Evolutionary conservation across 371 early-diverging fungal species (phyloP), one percentile per base, ranked within the genome.

Genomic region (Mucor circinelloides): DNA sequence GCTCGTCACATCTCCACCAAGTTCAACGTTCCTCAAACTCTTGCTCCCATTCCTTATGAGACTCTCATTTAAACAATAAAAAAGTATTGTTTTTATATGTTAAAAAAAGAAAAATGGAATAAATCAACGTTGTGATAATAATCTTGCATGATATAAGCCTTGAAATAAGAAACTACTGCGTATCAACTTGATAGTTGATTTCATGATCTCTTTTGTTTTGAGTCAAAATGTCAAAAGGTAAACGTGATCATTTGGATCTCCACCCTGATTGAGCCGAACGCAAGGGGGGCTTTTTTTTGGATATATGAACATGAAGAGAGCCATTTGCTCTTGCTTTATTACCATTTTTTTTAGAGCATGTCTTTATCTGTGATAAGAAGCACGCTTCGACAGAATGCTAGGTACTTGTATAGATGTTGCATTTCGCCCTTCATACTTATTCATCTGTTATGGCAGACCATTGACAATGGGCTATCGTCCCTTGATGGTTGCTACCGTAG

Each of bases 31-130:
- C 97, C 98, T 76, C 89, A 88, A 81, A 96, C 95, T 83, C 87
- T 99, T 82, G 83, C 90, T 75, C 94, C 98, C 77, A 91, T 96
- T 78, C 91, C 97, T 76, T 97, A 98, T 85, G 98, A 99, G 82
- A 95, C 92, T 78, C 83, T 91, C 64, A 82, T 90, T 64, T 90
- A 90, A 88, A 48, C 52, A 63, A 63, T 63, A 63, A 64, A 56
- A 62, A 62, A 46, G 30, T 21, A 38, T 63, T 54, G 38, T 63
- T 63, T 50, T 54, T 38, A 38, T 52, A 23, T 54, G 7, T n/a
- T 54, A 44, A 60, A 31, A 54, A 36, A 25, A 36, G 31, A 60
- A 36, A 36, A 2, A 36, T 36, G 0, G 36, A 36, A 44, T 44
- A 19, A 19, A n/a, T 44, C 8, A 19, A 44, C 19, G n/a, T 19